A percentile compares a stretch with the other conserved stretches of the same genome.
These are phyloP conservation scores for Fusarium duplospermum DNA, from an alignment of 2,329 filamentous ascomycete species.

Conservation along the genomic window DNA sequence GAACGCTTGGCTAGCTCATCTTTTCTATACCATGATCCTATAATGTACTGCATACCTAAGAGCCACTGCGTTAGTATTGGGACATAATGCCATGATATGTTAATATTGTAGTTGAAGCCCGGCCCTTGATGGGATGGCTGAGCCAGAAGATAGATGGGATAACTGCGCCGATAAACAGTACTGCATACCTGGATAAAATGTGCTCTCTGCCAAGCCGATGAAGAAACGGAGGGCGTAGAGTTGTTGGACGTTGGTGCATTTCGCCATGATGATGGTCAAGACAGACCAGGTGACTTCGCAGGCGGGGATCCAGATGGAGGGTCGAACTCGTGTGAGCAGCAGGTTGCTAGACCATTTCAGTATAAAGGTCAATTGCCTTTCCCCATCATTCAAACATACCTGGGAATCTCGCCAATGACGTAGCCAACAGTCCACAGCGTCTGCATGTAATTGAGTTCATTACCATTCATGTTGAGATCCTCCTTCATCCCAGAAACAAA, in stretches of 20 bases:
- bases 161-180: conserved; percentile 16
- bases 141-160: background rate
- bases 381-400: conserved; percentile 8
- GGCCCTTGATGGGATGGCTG: background rate
- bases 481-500: conserved; percentile 61
- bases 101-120: background rate
- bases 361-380: no score
- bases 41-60: conserved; percentile 51
- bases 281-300: conserved; percentile 50
- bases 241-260: conserved; percentile 51
- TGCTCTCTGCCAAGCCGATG: conserved; percentile 53
- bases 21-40: conserved; percentile 58
- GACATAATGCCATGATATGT: background rate
- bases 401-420: conserved; percentile 58
- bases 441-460: conserved; percentile 62
- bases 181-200: conserved; percentile 54
- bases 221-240: conserved; percentile 57
- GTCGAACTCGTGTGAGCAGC: conserved; percentile 52
- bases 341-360: conserved; percentile 39
- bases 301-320: conserved; percentile 55
- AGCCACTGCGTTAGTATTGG: background rate
- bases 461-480: conserved; percentile 59
- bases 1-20: conserved; percentile 56
- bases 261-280: conserved; percentile 51
- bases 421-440: conserved; percentile 71